phyloP scores from a whole-genome alignment of 23 red algal genomes.

The Gracilaria gracilis region DNA sequence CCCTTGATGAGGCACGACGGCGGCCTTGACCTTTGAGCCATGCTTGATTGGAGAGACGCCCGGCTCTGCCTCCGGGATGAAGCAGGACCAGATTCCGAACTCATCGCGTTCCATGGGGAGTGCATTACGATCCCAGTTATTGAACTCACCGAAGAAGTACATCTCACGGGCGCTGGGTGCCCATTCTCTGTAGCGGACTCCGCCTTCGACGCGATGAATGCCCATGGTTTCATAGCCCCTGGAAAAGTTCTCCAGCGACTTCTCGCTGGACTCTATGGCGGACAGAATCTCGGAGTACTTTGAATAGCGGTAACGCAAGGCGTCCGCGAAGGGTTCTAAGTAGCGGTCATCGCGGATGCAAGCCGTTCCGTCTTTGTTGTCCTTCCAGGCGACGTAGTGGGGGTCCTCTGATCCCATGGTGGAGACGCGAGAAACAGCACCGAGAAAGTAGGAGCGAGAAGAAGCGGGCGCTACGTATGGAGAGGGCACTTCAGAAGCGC shows the following conservation, averaged over 20 bases:
- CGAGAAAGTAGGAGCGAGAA: background rate
- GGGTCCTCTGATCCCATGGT: slow-evolving; percentile 49
- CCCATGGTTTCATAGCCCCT: slow-evolving; percentile 82
- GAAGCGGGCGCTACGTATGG: background rate
- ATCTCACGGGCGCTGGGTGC: slow-evolving; percentile 86
- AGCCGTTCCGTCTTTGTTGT: slow-evolving; percentile 77
- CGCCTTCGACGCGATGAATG: slow-evolving; percentile 71
- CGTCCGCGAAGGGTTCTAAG: slow-evolving; percentile 82
- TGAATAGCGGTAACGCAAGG: slow-evolving; percentile 86
- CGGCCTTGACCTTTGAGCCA: slow-evolving; percentile 88
- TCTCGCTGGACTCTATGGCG: slow-evolving; percentile 78
- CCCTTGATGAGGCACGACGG: slow-evolving; percentile 82
- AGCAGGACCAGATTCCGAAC: slow-evolving; percentile 88
- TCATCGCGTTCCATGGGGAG: slow-evolving; percentile 75
- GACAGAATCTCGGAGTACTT: slow-evolving; percentile 73
- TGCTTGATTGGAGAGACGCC: slow-evolving; percentile 85
- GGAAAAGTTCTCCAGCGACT: slow-evolving; percentile 87
- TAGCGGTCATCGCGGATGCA: slow-evolving; percentile 92
- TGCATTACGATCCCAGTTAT: slow-evolving; percentile 86
- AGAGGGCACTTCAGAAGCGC: too few relatives aligned
- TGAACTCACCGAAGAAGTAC: slow-evolving; percentile 97
- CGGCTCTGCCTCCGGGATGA: slow-evolving; percentile 83
- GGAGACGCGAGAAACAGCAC: background rate
- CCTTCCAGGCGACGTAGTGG: slow-evolving; percentile 81
- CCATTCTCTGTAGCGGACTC: slow-evolving; percentile 90